Evolutionary conservation across 495 filamentous ascomycete genomes (phyloP).

Genomic region (Daldinia decipiens): DNA sequence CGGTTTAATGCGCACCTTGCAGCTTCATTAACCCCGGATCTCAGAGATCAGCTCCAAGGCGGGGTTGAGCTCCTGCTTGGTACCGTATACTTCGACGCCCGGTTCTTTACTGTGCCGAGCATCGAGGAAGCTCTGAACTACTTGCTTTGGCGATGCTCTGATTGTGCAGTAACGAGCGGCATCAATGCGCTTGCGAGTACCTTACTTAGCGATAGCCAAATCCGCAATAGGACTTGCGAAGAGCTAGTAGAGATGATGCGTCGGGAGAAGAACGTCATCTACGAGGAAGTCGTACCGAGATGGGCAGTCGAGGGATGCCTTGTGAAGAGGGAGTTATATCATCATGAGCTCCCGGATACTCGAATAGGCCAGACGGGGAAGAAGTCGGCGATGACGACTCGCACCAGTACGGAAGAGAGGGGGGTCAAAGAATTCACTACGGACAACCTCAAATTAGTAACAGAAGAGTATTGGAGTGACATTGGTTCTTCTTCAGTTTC

Average conservation of each 20-base stretch:
- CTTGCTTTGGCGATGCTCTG: constrained; percentile 22
- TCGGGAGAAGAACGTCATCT: constrained; percentile 16
- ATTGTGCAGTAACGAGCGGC: constrained; percentile 17
- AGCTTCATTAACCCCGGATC: background rate
- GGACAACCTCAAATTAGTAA: constrained; percentile 27
- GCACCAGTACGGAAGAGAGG: constrained; percentile 14
- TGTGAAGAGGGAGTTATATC: constrained; percentile 29
- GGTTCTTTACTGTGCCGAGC: constrained; percentile 29
- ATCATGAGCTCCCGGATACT: constrained; percentile 6
- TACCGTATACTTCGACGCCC: constrained; percentile 26
- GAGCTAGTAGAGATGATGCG: constrained; percentile 30
- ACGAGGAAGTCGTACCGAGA: constrained; percentile 24
- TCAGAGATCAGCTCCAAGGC: background rate
- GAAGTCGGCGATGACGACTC: background rate
- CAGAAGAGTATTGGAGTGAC: constrained; percentile 26
- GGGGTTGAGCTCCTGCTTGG: background rate
- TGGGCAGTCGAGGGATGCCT: constrained; percentile 34
- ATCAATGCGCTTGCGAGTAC: constrained; percentile 14
- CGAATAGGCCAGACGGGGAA: background rate
- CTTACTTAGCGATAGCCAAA: constrained; percentile 8
- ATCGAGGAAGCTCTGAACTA: constrained; percentile 26
- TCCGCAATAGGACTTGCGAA: constrained; percentile 16
- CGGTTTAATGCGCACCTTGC: constrained; percentile 28
- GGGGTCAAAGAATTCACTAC: constrained; percentile 16
- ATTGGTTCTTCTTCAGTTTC: background rate